These are phyloP conservation scores for Neofusicoccum sp. DNA, from an alignment of 2,329 filamentous ascomycete genomes.

Conservation along the genomic window DNA sequence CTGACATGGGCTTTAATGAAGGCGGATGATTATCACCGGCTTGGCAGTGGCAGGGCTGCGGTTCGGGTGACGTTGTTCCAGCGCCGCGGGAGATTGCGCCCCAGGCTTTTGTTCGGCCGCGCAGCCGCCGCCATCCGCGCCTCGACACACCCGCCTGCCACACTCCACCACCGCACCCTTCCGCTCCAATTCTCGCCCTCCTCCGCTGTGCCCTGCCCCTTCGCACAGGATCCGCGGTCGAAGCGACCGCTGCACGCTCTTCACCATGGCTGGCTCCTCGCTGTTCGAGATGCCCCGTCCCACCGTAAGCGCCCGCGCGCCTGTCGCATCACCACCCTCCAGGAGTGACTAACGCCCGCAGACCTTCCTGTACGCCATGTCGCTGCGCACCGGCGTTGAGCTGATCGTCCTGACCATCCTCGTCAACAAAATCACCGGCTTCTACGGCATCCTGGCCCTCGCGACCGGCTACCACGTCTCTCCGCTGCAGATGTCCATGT, in stretches of 20 bases:
- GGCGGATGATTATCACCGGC: not conserved
- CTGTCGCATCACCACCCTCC: not conserved
- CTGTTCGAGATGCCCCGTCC: conserved; percentile 38
- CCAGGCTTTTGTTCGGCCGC: conserved; percentile 12
- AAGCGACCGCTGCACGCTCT: not conserved
- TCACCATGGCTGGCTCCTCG: conserved; percentile 21
- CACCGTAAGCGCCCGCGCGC: conserved; percentile 30
- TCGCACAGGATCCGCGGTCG: not conserved
- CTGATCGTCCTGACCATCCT: conserved; percentile 79
- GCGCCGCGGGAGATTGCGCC: conserved; percentile 11
- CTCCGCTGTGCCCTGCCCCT: not conserved
- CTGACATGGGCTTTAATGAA: not conserved
- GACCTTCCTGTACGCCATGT: conserved; percentile 83
- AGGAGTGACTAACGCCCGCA: conserved; percentile 40
- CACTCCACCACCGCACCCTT: not conserved
- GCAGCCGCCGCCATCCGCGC: conserved; percentile 13
- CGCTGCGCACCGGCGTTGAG: conserved; percentile 80
- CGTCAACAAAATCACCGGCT: conserved; percentile 87
- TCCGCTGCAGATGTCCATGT: conserved; percentile 81
- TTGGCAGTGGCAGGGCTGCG: conserved; percentile 11
- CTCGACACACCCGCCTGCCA: conserved; percentile 2
- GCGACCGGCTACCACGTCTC: conserved; percentile 84
- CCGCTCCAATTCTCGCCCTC: not conserved
- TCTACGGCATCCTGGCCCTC: conserved; percentile 86
- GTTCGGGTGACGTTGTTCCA: conserved; percentile 2